These are phyloP conservation scores for Carex arenaria DNA, from an alignment of 202 grass and related monocot genomes.

Conservation along the genomic window DNA sequence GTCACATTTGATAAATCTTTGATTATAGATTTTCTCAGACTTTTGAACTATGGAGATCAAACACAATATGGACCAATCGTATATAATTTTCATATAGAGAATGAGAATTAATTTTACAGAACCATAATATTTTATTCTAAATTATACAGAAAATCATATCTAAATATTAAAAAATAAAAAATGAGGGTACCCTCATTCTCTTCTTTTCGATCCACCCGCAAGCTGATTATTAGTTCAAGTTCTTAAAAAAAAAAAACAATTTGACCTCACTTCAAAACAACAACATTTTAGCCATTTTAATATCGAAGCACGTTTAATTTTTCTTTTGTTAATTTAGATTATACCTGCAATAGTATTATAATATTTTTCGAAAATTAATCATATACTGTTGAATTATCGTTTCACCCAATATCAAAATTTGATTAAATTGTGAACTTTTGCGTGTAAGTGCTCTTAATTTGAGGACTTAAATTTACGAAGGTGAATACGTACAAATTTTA, in stretches of 20 bases:
- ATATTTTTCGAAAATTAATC: neutral
- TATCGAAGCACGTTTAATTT: neutral
- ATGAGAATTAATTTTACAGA: no score
- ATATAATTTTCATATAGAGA: no score
- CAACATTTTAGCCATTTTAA: neutral
- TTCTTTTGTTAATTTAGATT: neutral
- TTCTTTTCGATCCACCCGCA: no score
- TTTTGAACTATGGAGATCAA: no score
- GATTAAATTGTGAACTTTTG: neutral
- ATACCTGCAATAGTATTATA: neutral
- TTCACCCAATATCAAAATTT: neutral
- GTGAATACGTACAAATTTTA: neutral
- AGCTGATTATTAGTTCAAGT: neutral
- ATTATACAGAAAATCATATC: no score
- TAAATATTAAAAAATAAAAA: no score
- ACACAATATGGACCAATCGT: no score
- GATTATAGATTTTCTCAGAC: neutral
- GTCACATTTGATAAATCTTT: neutral
- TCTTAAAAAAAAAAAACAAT: neutral
- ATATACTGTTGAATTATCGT: no score
- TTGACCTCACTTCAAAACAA: neutral
- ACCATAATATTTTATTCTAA: no score
- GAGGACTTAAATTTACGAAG: neutral
- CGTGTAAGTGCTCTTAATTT: neutral
- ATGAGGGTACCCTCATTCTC: no score